Conservation (phyloP, 2,329 filamentous ascomycete species). For the Aureobasidium namibiae region DNA sequence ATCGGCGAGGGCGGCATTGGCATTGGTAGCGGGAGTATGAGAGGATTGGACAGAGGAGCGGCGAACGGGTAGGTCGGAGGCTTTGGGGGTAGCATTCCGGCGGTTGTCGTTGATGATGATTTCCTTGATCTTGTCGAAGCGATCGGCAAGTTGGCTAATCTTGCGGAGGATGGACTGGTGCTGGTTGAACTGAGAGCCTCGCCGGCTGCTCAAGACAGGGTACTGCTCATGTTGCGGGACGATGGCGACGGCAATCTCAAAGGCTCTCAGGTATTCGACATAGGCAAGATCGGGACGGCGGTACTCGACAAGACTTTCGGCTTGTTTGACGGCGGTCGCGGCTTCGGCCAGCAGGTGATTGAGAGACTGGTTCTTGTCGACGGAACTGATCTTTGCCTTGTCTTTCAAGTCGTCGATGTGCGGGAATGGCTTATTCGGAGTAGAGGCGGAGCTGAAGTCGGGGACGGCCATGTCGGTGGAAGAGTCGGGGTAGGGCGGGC, state of each 20-base stretch:
- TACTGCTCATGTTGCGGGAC: conserved; percentile 73
- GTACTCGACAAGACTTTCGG: conserved; percentile 55
- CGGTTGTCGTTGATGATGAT: conserved; percentile 46
- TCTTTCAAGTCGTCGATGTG: conserved; percentile 38
- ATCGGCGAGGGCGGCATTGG: conserved; percentile 37
- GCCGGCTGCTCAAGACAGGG: conserved; percentile 20
- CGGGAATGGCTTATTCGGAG: conserved; percentile 17
- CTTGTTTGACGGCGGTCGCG: conserved; percentile 35
- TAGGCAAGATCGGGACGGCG: conserved; percentile 66
- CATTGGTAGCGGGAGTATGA: conserved; percentile 17
- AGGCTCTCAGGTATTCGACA: conserved; percentile 75
- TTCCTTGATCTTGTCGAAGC: conserved; percentile 40
- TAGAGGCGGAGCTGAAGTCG: not conserved
- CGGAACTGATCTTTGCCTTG: conserved; percentile 28
- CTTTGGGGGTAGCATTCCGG: conserved; percentile 47
- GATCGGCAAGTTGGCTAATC: conserved; percentile 30
- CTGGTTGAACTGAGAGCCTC: not conserved
- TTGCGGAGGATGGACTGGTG: conserved; percentile 22
- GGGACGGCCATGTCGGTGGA: conserved; percentile 1
- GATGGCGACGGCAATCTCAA: conserved; percentile 65
- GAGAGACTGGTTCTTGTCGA: conserved; percentile 22
- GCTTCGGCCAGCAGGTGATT: conserved; percentile 33
- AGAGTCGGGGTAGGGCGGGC: conserved; percentile 6
- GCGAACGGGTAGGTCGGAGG: conserved; percentile 14
- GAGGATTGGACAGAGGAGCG: conserved; percentile 12